Base-by-base conservation (phyloP, 2,329 filamentous ascomycete genomes). In the Diplodia corticola region DNA sequence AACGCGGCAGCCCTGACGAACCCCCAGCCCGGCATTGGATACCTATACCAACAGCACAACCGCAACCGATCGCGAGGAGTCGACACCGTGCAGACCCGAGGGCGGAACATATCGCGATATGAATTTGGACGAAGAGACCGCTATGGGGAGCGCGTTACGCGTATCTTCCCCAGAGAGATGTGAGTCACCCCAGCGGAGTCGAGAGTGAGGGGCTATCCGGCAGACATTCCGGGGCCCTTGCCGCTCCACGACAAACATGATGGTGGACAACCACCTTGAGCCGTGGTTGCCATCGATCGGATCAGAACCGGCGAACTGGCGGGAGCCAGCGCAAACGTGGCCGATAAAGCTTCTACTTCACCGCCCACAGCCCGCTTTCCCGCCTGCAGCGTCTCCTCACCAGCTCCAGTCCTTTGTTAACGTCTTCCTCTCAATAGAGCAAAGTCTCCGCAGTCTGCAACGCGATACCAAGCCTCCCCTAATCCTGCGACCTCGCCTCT, bases 71-170 rank as follows among this genome's bases (percentile, higher is more conserved):
- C 69, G 68, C 75, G 73, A 71, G 71, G 73, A 59, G 71, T 75
- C 68, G 77, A 79, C 71, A 75, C 68, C 61, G 68, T 73, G 49
- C 73, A 76, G 68, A 66, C 73, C 26, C 76, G 75, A 68, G 76
- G 75, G 61, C 75, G 76, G 68, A 74, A 77, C 69, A 73, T 71
- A 66, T 74, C 75, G 71, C 74, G 75, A 72, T 67, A 79, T 79
- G 77, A 79, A 76, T 67, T 78, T 76, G 77, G 76, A 77, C 76
- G 76, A 77, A 69, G 73, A 75, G 74, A 77, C 75, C 77, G 74
- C 68, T 71, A 72, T 68, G 76, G 73, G 44, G 74, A 75, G 69
- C 70, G 74, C 67, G 74, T 77, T 72, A 78, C 75, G 64, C 72
- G 76, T 67, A 79, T 79, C 66, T 78, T 79, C 65, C 77, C 77